Evolutionary conservation across 2,329 filamentous ascomycete species (phyloP).

Genomic region (Paracoccidioides lutzii): DNA sequence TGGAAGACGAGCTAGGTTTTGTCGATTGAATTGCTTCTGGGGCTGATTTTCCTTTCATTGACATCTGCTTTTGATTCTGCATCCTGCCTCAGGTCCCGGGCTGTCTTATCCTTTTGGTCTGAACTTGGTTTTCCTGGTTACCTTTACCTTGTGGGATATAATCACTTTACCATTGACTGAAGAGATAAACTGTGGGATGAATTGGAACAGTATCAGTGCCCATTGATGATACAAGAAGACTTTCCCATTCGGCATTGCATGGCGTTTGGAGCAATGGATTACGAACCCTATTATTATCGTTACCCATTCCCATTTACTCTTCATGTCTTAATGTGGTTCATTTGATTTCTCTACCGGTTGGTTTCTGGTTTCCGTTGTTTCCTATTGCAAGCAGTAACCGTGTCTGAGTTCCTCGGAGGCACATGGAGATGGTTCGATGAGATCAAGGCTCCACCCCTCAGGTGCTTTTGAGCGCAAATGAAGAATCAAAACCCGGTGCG

Average conservation of each 20-base stretch:
- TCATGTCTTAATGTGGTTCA: background rate
- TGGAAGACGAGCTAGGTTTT: constrained; percentile 46
- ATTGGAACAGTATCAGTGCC: background rate
- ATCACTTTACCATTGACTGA: background rate
- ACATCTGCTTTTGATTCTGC: too few relatives aligned
- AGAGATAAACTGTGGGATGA: background rate
- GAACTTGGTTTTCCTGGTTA: background rate
- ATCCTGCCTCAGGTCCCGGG: background rate
- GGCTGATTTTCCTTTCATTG: background rate
- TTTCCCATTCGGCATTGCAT: background rate
- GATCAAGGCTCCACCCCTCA: too few relatives aligned
- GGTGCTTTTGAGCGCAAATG: too few relatives aligned
- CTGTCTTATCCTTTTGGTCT: background rate
- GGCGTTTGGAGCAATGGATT: background rate
- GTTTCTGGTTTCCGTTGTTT: background rate
- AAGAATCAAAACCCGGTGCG: background rate
- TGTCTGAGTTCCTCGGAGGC: too few relatives aligned
- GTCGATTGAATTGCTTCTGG: constrained; percentile 30
- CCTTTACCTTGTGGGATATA: background rate
- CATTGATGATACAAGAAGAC: background rate
- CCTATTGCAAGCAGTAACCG: too few relatives aligned
- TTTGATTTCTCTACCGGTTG: background rate
- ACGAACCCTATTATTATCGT: background rate
- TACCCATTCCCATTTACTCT: background rate
- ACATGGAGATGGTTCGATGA: too few relatives aligned